phyloP scores from a whole-genome alignment of 495 filamentous ascomycete species.

The Aspergillus wentii region DNA sequence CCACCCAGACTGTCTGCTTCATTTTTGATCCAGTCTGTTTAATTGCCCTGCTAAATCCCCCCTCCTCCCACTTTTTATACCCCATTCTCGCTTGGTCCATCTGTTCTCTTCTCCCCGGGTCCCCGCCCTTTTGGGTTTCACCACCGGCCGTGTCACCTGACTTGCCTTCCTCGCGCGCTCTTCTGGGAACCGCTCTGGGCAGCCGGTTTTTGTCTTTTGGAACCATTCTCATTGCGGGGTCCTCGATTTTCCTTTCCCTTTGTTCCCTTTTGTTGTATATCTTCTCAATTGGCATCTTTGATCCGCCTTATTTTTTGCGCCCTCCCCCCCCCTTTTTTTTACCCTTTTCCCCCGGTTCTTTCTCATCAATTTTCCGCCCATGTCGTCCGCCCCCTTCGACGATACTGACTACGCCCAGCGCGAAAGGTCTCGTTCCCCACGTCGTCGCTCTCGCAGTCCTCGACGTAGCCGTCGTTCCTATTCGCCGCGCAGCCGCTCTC shows the following conservation, averaged over 20 bases:
- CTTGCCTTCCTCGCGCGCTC: slow-evolving; percentile 1
- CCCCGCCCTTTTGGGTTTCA: slow-evolving; percentile 6
- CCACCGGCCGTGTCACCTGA: slow-evolving; percentile 22
- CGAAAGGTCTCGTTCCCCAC: slow-evolving; percentile 90
- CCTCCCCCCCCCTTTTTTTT: slow-evolving; percentile 6
- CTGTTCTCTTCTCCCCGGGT: slow-evolving; percentile 3
- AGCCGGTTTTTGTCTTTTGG: too few species aligned
- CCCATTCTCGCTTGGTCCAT: too few species aligned
- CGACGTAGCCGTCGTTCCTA: slow-evolving; percentile 79
- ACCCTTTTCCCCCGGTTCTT: slow-evolving; percentile 16
- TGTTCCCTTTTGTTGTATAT: slow-evolving; percentile 7
- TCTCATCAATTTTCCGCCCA: slow-evolving; percentile 20
- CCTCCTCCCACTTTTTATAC: too few species aligned
- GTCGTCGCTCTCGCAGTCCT: slow-evolving; percentile 78
- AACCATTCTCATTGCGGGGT: too few species aligned
- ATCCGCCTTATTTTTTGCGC: too few species aligned
- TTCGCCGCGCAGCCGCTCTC: slow-evolving; percentile 87
- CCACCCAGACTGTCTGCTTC: too few species aligned
- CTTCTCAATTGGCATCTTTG: slow-evolving; percentile 1
- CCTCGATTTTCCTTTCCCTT: slow-evolving; percentile 3
- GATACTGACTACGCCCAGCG: slow-evolving; percentile 59
- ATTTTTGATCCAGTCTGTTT: too few species aligned
- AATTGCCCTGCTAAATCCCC: too few species aligned
- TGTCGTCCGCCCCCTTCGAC: slow-evolving; percentile 28
- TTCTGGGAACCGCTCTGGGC: too few species aligned